phyloP scores from a whole-genome alignment of 2,329 filamentous ascomycete genomes.

The Talaromyces amestolkiae region DNA sequence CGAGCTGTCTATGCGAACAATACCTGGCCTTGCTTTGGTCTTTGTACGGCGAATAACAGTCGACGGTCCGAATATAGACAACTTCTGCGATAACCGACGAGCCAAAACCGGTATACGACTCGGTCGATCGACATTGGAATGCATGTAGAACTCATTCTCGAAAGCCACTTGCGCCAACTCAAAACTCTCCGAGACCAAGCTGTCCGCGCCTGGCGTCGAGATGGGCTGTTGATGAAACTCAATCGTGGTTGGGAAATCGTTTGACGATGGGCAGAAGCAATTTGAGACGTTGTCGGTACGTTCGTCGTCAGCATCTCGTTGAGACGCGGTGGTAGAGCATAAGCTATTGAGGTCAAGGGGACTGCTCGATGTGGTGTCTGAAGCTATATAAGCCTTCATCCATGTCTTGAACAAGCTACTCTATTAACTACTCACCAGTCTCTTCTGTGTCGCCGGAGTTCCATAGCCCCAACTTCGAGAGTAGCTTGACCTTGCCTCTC shows the following conservation, averaged over 20 bases:
- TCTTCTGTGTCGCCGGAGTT: constrained; percentile 8
- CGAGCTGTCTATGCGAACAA: constrained; percentile 27
- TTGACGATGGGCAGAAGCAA: background rate
- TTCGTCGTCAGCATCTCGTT: background rate
- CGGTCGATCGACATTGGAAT: background rate
- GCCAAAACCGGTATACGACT: constrained; percentile 29
- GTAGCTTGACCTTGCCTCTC: constrained; percentile 36
- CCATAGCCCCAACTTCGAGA: constrained; percentile 37
- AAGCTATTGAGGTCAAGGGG: background rate
- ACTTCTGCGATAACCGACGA: constrained; percentile 35
- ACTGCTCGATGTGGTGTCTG: background rate
- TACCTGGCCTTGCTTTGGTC: constrained; percentile 34
- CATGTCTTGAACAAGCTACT: background rate
- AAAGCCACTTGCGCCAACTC: background rate
- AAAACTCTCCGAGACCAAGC: background rate
- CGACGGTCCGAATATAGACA: constrained; percentile 40
- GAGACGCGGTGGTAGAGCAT: background rate
- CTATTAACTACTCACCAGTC: background rate
- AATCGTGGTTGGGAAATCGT: background rate
- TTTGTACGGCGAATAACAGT: constrained; percentile 42
- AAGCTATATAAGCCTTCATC: background rate
- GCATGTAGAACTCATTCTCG: background rate
- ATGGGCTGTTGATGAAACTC: background rate
- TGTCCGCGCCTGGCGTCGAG: background rate
- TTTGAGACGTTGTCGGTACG: background rate